phyloP scores from a whole-genome alignment of 345 rosid species.

The Citrus sinensis region DVS_A1.0 CM039163.1:1837001-1837500 shows the following conservation, averaged over 20 bases:
- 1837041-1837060: too few species aligned
- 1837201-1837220: not conserved
- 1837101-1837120: too few species aligned
- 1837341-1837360: conserved; percentile 17
- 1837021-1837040: too few species aligned
- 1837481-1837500: not conserved
- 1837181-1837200: too few species aligned
- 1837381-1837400: not conserved
- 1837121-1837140: too few species aligned
- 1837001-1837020: too few species aligned
- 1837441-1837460: conserved; percentile 4
- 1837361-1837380: conserved; percentile 13
- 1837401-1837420: not conserved
- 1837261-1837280: not conserved
- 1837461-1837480: not conserved
- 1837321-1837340: conserved; percentile 31
- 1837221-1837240: not conserved
- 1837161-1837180: too few species aligned
- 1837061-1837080: too few species aligned
- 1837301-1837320: not conserved
- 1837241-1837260: conserved; percentile 6
- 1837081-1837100: too few species aligned
- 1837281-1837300: not conserved
- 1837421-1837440: not conserved
- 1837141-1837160: too few species aligned